phyloP scores from a whole-genome alignment of 768 basidiomycete species.

The Cystobasidium ongulense region DNA sequence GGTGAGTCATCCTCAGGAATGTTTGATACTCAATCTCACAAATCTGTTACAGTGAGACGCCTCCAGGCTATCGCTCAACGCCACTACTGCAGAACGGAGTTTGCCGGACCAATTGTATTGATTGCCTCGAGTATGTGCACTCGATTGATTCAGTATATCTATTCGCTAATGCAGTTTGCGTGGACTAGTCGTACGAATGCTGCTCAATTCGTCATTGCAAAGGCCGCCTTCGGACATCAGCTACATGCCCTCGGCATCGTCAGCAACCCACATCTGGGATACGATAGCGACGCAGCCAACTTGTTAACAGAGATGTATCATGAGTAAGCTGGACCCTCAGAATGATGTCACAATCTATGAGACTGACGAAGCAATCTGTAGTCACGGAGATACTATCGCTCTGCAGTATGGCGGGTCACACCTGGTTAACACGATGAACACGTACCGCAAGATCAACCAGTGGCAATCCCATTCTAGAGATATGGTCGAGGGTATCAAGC shows the following conservation, averaged over 20 bases:
- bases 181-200: constrained; percentile 66
- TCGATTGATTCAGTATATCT: background rate
- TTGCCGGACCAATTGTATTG: constrained; percentile 89
- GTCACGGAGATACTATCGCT: constrained; percentile 62
- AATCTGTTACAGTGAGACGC: background rate
- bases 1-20: background rate
- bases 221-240: constrained; percentile 87
- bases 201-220: constrained; percentile 92
- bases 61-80: constrained; percentile 16
- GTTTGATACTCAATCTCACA: background rate
- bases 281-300: constrained; percentile 89
- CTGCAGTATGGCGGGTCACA: constrained; percentile 95
- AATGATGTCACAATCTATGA: background rate
- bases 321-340: constrained; percentile 53
- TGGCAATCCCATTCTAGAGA: constrained; percentile 97
- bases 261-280: constrained; percentile 70
- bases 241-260: constrained; percentile 88
- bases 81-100: constrained; percentile 81
- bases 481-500: constrained; percentile 85
- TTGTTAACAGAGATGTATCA: constrained; percentile 99
- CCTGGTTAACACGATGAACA: constrained; percentile 90
- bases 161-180: background rate
- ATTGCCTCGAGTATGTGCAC: constrained; percentile 57
- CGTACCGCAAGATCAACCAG: constrained; percentile 86
- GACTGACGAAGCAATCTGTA: background rate